phyloP scores from a whole-genome alignment of 1,139 yeast genomes.

The Ashbya aceris region DNA sequence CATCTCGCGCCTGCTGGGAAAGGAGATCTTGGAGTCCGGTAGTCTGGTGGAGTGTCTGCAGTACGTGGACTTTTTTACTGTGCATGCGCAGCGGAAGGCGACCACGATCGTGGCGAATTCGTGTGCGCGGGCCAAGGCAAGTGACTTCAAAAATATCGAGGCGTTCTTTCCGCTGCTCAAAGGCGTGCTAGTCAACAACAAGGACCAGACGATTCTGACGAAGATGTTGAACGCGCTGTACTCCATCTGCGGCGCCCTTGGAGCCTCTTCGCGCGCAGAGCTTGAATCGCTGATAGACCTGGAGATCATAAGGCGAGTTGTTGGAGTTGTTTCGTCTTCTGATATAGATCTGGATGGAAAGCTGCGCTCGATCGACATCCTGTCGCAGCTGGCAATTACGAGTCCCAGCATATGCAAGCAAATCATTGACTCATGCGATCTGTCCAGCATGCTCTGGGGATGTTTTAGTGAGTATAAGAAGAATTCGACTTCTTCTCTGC shows the following conservation, averaged over 20 bases:
- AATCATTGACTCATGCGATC: constrained; percentile 13
- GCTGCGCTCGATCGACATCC: constrained; percentile 22
- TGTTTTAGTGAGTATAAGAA: constrained; percentile 21
- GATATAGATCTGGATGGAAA: constrained; percentile 21
- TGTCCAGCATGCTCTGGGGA: constrained; percentile 12
- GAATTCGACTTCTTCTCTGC: constrained; percentile 13
- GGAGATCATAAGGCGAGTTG: constrained; percentile 16
- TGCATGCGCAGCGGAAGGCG: constrained; percentile 83
- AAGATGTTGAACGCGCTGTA: constrained; percentile 20
- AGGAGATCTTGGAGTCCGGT: constrained; percentile 45
- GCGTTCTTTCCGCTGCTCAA: constrained; percentile 57
- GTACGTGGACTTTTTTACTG: constrained; percentile 79
- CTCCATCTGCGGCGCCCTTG: constrained; percentile 21
- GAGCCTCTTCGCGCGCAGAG: constrained; percentile 6
- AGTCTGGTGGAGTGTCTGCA: constrained; percentile 62
- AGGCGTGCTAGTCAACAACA: constrained; percentile 48
- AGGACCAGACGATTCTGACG: constrained; percentile 35
- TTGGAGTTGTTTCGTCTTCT: constrained; percentile 14
- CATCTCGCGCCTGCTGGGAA: constrained; percentile 49
- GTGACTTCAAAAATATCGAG: constrained; percentile 37
- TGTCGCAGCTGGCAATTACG: constrained; percentile 16
- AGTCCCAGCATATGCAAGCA: constrained; percentile 15
- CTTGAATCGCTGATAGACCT: constrained; percentile 19
- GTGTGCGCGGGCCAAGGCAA: constrained; percentile 41
- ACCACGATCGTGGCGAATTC: constrained; percentile 70